A percentile compares a stretch with the other conserved stretches of the same genome.
These are phyloP conservation scores for Beauveria medogensis DNA, from an alignment of 2,329 filamentous ascomycete species.

Conservation along the genomic window DNA sequence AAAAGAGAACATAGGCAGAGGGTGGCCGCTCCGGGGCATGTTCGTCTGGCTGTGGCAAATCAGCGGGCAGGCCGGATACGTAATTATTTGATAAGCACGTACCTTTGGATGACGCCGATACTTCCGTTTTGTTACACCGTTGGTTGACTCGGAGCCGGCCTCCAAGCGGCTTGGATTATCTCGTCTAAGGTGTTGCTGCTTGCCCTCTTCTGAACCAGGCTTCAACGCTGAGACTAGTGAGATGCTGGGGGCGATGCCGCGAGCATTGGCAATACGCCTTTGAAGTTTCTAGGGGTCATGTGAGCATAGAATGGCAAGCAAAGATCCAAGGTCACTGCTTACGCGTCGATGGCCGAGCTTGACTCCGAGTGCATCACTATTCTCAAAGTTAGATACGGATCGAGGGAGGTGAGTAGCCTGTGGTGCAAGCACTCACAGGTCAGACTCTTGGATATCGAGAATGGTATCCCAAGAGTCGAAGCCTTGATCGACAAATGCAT, in stretches of 20 bases:
- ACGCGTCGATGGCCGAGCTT: constrained; percentile 76
- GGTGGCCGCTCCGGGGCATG: constrained; percentile 73
- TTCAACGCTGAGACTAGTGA: constrained; percentile 43
- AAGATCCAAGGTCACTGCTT: constrained; percentile 25
- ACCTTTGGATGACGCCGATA: constrained; percentile 74
- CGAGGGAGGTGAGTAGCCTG: neutral
- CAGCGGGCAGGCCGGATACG: neutral
- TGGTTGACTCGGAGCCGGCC: constrained; percentile 31
- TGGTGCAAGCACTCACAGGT: constrained; percentile 51
- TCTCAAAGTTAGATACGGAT: constrained; percentile 6
- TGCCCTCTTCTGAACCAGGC: constrained; percentile 42
- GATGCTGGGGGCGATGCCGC: constrained; percentile 50
- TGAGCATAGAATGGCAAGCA: constrained; percentile 13
- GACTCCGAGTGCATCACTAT: constrained; percentile 63
- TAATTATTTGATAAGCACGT: constrained; percentile 16
- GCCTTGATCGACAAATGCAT: constrained; percentile 65
- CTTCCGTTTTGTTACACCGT: constrained; percentile 55
- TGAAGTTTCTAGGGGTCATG: constrained; percentile 63
- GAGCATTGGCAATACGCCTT: constrained; percentile 67
- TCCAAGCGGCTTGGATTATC: constrained; percentile 41
- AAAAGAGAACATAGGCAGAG: constrained; percentile 79
- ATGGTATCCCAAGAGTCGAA: constrained; percentile 83
- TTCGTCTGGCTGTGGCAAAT: constrained; percentile 53
- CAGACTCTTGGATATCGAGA: constrained; percentile 75
- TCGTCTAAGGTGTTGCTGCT: constrained; percentile 42